A percentile compares a stretch with the other conserved stretches of the same genome.
These are phyloP conservation scores for Phaseolus lunatus DNA, from an alignment of 306 rosid species.

Conservation along the genomic window DNA sequence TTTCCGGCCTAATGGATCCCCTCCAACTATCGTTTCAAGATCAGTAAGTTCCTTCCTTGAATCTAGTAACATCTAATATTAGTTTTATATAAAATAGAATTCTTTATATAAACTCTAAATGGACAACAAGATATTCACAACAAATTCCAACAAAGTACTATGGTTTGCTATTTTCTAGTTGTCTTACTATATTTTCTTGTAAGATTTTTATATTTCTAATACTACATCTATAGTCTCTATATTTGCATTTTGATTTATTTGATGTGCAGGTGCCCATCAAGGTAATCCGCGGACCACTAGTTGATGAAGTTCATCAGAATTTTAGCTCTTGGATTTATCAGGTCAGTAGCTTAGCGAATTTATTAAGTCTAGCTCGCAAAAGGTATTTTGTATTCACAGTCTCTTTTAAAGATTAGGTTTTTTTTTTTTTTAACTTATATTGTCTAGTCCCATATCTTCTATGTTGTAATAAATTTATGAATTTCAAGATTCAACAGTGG, in stretches of 20 bases:
- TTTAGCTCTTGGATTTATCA: conserved; percentile 87
- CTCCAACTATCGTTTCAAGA: conserved; percentile 78
- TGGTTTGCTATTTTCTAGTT: conserved; percentile 19
- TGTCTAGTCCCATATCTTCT: not conserved
- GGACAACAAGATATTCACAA: not conserved
- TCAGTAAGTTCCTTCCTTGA: conserved; percentile 60
- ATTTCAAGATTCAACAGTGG: not conserved
- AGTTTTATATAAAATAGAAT: not conserved
- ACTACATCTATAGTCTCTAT: not conserved
- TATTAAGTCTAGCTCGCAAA: conserved; percentile 24
- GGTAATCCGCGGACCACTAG: conserved; percentile 70
- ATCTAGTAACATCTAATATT: conserved; percentile 5
- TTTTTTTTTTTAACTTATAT: not conserved
- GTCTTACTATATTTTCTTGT: not conserved
- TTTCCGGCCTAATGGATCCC: conserved; percentile 75
- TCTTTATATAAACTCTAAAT: conserved; percentile 17
- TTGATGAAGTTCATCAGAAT: conserved; percentile 78
- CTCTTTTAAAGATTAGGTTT: not conserved
- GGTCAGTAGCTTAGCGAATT: conserved; percentile 52
- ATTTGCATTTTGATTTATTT: conserved; percentile 1
- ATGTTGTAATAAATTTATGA: conserved; percentile 8
- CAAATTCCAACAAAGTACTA: not conserved
- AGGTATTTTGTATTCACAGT: not conserved
- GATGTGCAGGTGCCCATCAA: conserved; percentile 62
- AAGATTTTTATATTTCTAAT: not conserved